phyloP scores from a whole-genome alignment of 768 basidiomycete genomes.

The Psilocybe cubensis region DNA sequence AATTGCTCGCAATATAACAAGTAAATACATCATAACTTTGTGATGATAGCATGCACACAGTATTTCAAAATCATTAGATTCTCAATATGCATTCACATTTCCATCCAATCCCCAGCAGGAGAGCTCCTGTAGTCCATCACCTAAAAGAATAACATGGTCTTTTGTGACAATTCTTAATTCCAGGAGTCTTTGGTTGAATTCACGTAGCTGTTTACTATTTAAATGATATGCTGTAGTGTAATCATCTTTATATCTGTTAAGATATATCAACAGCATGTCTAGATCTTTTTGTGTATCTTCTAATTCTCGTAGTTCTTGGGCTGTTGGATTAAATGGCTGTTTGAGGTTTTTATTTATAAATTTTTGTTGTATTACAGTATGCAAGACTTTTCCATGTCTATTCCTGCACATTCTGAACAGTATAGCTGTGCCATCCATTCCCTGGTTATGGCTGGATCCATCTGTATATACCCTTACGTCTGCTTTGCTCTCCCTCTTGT shows the following conservation, averaged over 20 bases:
- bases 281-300: not conserved
- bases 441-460: constrained; percentile 4
- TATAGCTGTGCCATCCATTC: constrained; percentile 24
- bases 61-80: constrained; percentile 8
- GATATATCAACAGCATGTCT: not conserved
- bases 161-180: not conserved
- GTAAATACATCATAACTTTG: not conserved
- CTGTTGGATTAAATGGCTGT: too few relatives aligned
- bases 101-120: constrained; percentile 4
- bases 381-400: too few relatives aligned
- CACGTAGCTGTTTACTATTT: not conserved
- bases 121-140: not conserved
- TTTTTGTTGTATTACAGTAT: too few relatives aligned
- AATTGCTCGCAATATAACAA: not conserved
- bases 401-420: not conserved
- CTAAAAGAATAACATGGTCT: not conserved
- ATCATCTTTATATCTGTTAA: not conserved
- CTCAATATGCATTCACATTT: not conserved
- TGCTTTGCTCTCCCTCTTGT: not conserved
- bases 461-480: constrained; percentile 13
- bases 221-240: not conserved
- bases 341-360: too few relatives aligned
- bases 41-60: not conserved
- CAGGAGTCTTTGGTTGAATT: not conserved
- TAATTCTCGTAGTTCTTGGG: too few relatives aligned